These are phyloP conservation scores for Stemphylium vesicarium DNA, from an alignment of 2,329 filamentous ascomycete species.

Conservation along the genomic window DNA sequence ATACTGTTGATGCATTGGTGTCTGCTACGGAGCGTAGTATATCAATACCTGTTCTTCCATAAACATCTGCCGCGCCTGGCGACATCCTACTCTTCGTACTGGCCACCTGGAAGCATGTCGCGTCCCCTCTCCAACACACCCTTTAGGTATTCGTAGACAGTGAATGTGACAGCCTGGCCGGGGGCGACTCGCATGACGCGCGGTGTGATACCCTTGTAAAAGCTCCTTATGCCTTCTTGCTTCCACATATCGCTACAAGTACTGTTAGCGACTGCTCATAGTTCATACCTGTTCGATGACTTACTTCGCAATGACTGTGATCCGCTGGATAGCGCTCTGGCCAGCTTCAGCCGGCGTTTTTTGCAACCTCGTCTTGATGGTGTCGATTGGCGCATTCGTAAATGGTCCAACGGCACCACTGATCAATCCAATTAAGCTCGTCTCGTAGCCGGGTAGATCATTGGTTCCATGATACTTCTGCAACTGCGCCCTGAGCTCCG, in stretches of 20 bases:
- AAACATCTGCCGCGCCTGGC: not conserved
- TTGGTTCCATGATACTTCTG: conserved; percentile 75
- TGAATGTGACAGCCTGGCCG: conserved; percentile 82
- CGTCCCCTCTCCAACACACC: conserved; percentile 55
- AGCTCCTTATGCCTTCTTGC: conserved; percentile 90
- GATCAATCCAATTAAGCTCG: conserved; percentile 86
- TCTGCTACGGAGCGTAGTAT: not conserved
- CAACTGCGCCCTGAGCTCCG: conserved; percentile 83
- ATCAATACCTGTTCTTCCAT: not conserved
- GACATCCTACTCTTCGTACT: conserved; percentile 55
- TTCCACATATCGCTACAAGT: conserved; percentile 60
- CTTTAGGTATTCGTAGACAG: conserved; percentile 60
- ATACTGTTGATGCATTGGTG: not conserved
- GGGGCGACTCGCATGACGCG: conserved; percentile 97
- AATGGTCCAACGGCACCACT: conserved; percentile 94
- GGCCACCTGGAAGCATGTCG: conserved; percentile 55
- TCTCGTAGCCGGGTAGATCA: conserved; percentile 84
- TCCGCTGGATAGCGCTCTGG: conserved; percentile 79
- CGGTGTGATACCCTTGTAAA: conserved; percentile 99
- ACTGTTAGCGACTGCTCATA: conserved; percentile 12
- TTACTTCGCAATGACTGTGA: conserved; percentile 71
- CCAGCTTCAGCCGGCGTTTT: conserved; percentile 84
- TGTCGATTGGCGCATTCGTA: conserved; percentile 97
- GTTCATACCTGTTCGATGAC: conserved; percentile 30
- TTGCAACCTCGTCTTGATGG: conserved; percentile 96